Percentiles rank a stretch among this genome's conserved stretches.
phyloP scores from a whole-genome alignment of 2,329 filamentous ascomycete genomes.

The Penicillium expansum region DNA sequence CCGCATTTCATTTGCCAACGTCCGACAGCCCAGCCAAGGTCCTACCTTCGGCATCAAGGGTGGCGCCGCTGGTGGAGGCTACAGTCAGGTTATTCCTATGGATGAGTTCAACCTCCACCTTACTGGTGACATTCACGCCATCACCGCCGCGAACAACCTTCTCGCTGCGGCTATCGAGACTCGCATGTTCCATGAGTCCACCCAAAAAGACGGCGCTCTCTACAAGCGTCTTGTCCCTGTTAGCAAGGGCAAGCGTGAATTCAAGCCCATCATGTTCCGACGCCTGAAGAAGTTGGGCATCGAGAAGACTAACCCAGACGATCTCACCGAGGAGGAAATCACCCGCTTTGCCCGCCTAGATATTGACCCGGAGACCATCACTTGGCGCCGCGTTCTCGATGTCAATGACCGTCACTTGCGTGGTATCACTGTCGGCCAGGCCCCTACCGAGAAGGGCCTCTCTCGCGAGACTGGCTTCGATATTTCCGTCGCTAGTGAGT shows the following conservation, averaged over 20 bases:
- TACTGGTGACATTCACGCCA: conserved; percentile 96
- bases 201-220: conserved; percentile 83
- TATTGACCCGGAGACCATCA: conserved; percentile 95
- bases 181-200: conserved; percentile 96
- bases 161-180: conserved; percentile 96
- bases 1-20: conserved; percentile 90
- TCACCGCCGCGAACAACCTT: conserved; percentile 95
- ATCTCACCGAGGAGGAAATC: conserved; percentile 87
- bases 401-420: conserved; percentile 95
- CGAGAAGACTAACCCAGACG: conserved; percentile 87
- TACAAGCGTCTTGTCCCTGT: conserved; percentile 83
- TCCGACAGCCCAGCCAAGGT: conserved; percentile 93
- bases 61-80: conserved; percentile 92
- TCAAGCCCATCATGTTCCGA: conserved; percentile 87
- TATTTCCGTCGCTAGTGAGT: conserved; percentile 95
- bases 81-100: conserved; percentile 99
- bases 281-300: conserved; percentile 95
- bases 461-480: conserved; percentile 91
- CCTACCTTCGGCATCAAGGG: conserved; percentile 99
- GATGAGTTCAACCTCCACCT: conserved; percentile 98
- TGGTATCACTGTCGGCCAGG: conserved; percentile 82
- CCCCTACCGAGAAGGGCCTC: conserved; percentile 85
- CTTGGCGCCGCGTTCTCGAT: conserved; percentile 92
- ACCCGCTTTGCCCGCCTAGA: conserved; percentile 85
- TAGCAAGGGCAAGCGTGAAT: conserved; percentile 86